Evolutionary conservation across 2,329 filamentous ascomycete species (phyloP).

Genomic region (Fonsecaea erecta): DNA sequence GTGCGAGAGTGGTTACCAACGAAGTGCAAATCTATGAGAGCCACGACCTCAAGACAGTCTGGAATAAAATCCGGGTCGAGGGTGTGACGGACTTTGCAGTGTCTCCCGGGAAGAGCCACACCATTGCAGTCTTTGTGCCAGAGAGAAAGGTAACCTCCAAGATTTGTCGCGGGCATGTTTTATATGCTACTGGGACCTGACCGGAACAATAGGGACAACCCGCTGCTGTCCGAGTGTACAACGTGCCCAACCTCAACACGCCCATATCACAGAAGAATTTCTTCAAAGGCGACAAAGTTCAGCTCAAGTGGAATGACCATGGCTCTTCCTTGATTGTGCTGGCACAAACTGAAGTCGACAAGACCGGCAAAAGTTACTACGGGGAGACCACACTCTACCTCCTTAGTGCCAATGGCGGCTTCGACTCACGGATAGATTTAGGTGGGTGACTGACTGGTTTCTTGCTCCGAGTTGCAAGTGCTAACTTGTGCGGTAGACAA

Average conservation of each 20-base stretch:
- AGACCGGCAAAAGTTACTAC: slow-evolving; percentile 98
- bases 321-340: slow-evolving; percentile 92
- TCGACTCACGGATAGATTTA: slow-evolving; percentile 87
- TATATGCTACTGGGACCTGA: slow-evolving; percentile 29
- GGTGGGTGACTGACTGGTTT: slow-evolving; percentile 48
- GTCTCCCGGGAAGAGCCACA: slow-evolving; percentile 85
- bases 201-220: slow-evolving; percentile 74
- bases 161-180: not conserved
- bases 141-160: slow-evolving; percentile 76
- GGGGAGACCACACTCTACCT: slow-evolving; percentile 97
- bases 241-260: slow-evolving; percentile 80
- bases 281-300: slow-evolving; percentile 98
- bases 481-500: slow-evolving; percentile 66
- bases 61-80: slow-evolving; percentile 94
- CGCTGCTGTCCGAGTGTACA: slow-evolving; percentile 90
- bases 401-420: slow-evolving; percentile 85
- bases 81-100: slow-evolving; percentile 88
- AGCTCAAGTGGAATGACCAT: slow-evolving; percentile 94
- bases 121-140: slow-evolving; percentile 91
- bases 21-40: slow-evolving; percentile 97
- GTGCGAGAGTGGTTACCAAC: slow-evolving; percentile 91
- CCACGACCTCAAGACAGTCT: slow-evolving; percentile 80
- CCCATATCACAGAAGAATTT: slow-evolving; percentile 97
- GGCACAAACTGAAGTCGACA: slow-evolving; percentile 96
- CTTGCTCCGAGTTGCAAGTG: not conserved